Evolutionary conservation across 306 rosid genomes (phyloP).

Genomic region (Inga laurina): DNA sequence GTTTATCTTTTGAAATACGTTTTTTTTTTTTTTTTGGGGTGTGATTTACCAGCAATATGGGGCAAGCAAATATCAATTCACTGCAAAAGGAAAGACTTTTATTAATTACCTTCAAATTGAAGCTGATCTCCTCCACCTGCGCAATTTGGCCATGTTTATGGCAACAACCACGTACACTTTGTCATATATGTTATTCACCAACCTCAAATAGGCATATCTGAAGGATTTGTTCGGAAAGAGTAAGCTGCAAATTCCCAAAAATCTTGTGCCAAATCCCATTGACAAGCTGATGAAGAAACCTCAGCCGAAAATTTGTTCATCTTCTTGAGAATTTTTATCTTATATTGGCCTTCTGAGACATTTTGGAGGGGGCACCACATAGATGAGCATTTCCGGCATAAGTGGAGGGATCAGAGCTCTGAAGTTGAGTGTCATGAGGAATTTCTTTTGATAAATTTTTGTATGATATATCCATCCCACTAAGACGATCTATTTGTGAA

Average conservation of each 20-base stretch:
- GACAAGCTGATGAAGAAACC: background rate
- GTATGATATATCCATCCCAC: background rate
- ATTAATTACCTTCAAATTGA: background rate
- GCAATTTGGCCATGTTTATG: background rate
- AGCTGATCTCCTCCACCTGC: background rate
- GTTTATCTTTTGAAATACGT: too few relatives aligned
- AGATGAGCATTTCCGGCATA: slow-evolving; percentile 37
- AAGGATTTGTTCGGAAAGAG: background rate
- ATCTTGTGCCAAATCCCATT: background rate
- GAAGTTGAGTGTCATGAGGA: background rate
- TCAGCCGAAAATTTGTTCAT: background rate
- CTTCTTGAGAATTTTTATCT: background rate
- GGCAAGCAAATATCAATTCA: too few relatives aligned
- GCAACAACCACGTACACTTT: background rate
- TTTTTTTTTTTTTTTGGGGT: too few relatives aligned
- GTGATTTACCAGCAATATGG: background rate
- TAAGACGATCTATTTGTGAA: background rate
- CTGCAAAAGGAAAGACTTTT: background rate
- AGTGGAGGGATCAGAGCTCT: background rate
- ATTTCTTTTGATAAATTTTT: background rate
- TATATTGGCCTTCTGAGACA: background rate
- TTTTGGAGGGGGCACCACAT: slow-evolving; percentile 37
- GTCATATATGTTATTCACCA: background rate
- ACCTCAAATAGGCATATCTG: background rate
- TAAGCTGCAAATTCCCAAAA: background rate